Conservation (phyloP, 345 rosid genomes). For the Eucalyptus decipiens region DNA sequence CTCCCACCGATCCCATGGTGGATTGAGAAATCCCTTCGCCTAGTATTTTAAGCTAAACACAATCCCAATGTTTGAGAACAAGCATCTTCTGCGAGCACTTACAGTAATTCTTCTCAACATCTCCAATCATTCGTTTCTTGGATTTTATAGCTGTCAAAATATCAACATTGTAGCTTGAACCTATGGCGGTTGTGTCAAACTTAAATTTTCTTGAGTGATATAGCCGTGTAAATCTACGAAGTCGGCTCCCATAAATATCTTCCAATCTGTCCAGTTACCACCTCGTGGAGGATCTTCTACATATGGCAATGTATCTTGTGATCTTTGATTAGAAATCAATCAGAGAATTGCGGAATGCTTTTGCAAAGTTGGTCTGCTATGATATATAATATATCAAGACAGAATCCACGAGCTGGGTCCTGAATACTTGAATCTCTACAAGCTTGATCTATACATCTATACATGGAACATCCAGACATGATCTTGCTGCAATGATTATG, state of each 20-base stretch:
- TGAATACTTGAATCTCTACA: neutral
- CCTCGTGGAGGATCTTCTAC: neutral
- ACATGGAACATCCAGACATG: neutral
- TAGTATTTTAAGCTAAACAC: neutral
- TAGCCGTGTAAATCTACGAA: neutral
- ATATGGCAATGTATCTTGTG: neutral
- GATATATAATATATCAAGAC: neutral
- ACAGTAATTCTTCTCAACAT: neutral
- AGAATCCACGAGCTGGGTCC: neutral
- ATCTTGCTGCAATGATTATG: neutral
- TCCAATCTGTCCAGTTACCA: neutral
- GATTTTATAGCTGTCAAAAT: neutral
- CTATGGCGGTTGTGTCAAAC: neutral
- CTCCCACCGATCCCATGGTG: neutral
- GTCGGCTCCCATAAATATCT: neutral
- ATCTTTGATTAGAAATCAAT: neutral
- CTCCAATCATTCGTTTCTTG: accelerated
- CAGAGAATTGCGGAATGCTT: neutral
- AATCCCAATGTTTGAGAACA: neutral
- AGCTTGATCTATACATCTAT: neutral
- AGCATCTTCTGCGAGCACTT: neutral
- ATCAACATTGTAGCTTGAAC: neutral
- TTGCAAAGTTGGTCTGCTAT: neutral
- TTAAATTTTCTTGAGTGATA: neutral
- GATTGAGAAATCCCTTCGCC: neutral